phyloP scores from a whole-genome alignment of 495 filamentous ascomycete genomes.

The Daldinia decipiens region DNA sequence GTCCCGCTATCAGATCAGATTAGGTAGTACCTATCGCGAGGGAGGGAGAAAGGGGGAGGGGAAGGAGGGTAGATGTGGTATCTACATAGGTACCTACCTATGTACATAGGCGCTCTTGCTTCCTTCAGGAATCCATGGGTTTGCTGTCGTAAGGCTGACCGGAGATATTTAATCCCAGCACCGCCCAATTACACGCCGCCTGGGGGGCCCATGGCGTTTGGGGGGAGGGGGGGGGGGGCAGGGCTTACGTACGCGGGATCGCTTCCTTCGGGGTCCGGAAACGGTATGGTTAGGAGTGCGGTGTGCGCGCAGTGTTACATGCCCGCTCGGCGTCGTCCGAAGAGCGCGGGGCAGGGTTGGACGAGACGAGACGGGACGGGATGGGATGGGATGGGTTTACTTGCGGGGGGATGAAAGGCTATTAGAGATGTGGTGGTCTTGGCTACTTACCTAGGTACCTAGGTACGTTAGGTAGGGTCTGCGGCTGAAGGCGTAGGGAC shows the following conservation, averaged over 20 bases:
- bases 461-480: too few relatives aligned
- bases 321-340: constrained; percentile 5
- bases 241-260: constrained; percentile 9
- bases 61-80: background rate
- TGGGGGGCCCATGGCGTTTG: background rate
- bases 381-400: background rate
- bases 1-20: constrained; percentile 7
- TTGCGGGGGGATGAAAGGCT: background rate
- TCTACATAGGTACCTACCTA: too few relatives aligned
- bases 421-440: too few relatives aligned
- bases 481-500: background rate
- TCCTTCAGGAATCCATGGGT: constrained; percentile 6
- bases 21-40: constrained; percentile 2
- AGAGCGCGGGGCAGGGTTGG: background rate
- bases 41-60: background rate
- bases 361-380: background rate
- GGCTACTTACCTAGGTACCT: background rate
- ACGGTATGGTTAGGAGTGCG: background rate
- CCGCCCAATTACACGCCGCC: background rate
- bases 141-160: constrained; percentile 9
- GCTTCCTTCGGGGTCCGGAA: constrained; percentile 7
- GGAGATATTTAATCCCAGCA: constrained; percentile 1
- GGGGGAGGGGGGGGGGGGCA: background rate
- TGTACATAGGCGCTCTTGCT: background rate
- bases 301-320: constrained; percentile 1